A percentile compares a stretch with the other conserved stretches of the same genome.
Conservation (phyloP, 2,329 filamentous ascomycete genomes). For the Pseudonectria foliicola region DNA sequence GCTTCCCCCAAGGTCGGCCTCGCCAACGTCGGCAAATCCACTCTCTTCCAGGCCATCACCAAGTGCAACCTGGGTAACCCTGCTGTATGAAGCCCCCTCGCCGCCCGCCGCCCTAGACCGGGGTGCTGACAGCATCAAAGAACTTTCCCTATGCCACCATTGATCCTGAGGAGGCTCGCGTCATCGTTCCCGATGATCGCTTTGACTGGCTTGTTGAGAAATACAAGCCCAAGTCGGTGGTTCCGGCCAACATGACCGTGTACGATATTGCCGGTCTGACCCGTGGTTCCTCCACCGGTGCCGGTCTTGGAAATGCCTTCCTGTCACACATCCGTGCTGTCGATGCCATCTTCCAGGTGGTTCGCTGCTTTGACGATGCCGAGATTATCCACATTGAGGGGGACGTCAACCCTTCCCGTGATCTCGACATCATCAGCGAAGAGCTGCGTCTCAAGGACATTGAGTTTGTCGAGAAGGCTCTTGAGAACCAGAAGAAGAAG, state of each 20-base stretch:
- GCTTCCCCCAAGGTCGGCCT: constrained; percentile 70
- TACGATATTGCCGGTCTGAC: constrained; percentile 98
- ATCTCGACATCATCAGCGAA: constrained; percentile 94
- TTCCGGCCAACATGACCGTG: constrained; percentile 96
- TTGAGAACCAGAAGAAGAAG: constrained; percentile 88
- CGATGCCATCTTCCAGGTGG: constrained; percentile 96
- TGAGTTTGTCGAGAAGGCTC: constrained; percentile 93
- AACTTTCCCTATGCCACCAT: constrained; percentile 99
- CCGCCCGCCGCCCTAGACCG: constrained; percentile 27
- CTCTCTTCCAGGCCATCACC: constrained; percentile 98
- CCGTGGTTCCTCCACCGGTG: constrained; percentile 91
- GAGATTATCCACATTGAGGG: constrained; percentile 99
- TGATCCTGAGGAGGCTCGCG: constrained; percentile 94
- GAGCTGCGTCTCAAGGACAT: constrained; percentile 97
- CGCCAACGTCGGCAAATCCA: constrained; percentile 98
- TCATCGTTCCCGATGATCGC: constrained; percentile 91
- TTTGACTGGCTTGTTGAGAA: constrained; percentile 94
- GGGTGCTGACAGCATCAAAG: constrained; percentile 43
- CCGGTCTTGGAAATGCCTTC: constrained; percentile 95
- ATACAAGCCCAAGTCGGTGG: constrained; percentile 94
- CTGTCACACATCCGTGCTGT: constrained; percentile 97
- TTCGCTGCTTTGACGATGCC: constrained; percentile 95
- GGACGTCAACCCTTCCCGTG: constrained; percentile 89
- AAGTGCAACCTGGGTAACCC: constrained; percentile 97
- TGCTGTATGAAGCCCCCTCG: constrained; percentile 56